Conservation (phyloP, 2,329 filamentous ascomycete genomes). For the Pseudogymnoascus sp. region DNA sequence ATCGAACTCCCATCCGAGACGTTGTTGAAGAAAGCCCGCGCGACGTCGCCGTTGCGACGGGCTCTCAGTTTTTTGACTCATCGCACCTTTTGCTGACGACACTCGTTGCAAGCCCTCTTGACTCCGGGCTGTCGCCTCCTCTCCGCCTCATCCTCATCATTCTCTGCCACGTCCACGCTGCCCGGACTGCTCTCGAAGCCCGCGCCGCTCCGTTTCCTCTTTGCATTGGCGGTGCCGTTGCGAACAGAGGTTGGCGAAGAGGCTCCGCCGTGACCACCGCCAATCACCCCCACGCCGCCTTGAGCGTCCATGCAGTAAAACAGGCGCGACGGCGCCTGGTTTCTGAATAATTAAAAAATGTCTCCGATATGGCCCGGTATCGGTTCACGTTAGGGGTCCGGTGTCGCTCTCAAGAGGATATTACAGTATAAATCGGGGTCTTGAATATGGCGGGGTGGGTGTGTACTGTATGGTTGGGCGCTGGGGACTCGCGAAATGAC, state of each 20-base stretch:
- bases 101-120: slow-evolving; percentile 78
- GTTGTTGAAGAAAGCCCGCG: background rate
- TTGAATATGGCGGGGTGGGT: background rate
- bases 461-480: background rate
- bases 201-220: slow-evolving; percentile 51
- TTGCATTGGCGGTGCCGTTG: slow-evolving; percentile 25
- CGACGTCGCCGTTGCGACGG: background rate
- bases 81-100: slow-evolving; percentile 75
- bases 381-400: background rate
- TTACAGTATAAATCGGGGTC: background rate
- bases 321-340: background rate
- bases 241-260: slow-evolving; percentile 3
- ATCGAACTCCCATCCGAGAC: background rate
- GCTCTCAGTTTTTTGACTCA: slow-evolving; percentile 14
- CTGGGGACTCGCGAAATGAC: background rate
- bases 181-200: slow-evolving; percentile 53
- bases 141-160: slow-evolving; percentile 46
- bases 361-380: background rate
- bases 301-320: slow-evolving; percentile 7
- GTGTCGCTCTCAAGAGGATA: background rate
- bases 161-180: slow-evolving; percentile 46
- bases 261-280: background rate
- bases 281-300: slow-evolving; percentile 25
- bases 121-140: slow-evolving; percentile 60
- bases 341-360: background rate